These are phyloP conservation scores for Polytolypa hystricis DNA, from an alignment of 2,329 filamentous ascomycete species.

Conservation along the genomic window DNA sequence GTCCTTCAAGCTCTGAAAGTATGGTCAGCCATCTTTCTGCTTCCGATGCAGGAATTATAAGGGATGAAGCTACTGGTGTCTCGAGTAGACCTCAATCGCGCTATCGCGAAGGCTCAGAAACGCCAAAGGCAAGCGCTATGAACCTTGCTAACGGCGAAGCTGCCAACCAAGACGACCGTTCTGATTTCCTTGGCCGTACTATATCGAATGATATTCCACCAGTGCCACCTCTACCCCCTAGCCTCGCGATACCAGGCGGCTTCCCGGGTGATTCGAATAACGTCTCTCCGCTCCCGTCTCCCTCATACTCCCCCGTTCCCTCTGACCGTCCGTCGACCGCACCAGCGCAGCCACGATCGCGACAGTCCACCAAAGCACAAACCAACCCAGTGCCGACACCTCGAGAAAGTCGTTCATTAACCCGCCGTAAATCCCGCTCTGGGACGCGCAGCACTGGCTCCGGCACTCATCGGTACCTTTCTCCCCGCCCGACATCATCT, in stretches of 20 bases:
- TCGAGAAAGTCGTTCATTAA: constrained; percentile 19
- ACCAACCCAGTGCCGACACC: constrained; percentile 2
- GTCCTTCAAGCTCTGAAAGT: constrained; percentile 34
- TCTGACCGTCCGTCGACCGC: constrained; percentile 16
- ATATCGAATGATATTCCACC: constrained; percentile 31
- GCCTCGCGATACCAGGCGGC: constrained; percentile 31
- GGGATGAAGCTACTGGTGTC: constrained; percentile 14
- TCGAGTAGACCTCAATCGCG: constrained; percentile 21
- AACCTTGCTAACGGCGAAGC: constrained; percentile 12
- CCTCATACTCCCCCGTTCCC: constrained; percentile 18
- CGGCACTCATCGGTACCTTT: too few species aligned
- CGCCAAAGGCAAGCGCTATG: constrained; percentile 20
- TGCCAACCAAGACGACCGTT: constrained; percentile 6
- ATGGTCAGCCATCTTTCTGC: constrained; percentile 32
- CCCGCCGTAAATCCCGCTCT: constrained; percentile 18
- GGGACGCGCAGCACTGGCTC: neutral
- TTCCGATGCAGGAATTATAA: constrained; percentile 22
- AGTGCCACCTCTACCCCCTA: constrained; percentile 35
- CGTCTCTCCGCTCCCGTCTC: constrained; percentile 7
- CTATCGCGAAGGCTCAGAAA: constrained; percentile 22
- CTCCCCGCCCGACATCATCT: too few species aligned
- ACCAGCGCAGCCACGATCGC: constrained; percentile 8
- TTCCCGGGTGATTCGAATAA: constrained; percentile 28
- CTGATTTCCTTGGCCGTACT: constrained; percentile 8
- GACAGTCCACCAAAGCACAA: constrained; percentile 5